Evolutionary conservation across 208 protist genomes (phyloP).

Genomic region (Crithidia brevicula): DNA sequence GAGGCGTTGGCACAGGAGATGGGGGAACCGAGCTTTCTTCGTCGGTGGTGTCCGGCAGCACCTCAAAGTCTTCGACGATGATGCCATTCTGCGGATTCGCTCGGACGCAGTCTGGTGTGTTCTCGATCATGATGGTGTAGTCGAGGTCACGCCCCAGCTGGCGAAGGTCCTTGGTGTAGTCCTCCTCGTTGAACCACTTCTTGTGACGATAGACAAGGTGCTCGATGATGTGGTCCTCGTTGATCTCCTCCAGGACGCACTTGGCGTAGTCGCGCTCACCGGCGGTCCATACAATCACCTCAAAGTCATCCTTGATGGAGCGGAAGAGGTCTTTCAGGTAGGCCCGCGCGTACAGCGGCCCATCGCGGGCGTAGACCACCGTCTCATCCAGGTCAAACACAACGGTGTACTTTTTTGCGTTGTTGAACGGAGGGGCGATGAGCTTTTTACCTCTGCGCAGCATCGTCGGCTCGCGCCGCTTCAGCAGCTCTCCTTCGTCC

Average conservation of each 20-base stretch:
- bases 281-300: conserved; percentile 93
- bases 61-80: conserved; percentile 88
- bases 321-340: conserved; percentile 79
- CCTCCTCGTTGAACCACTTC: conserved; percentile 77
- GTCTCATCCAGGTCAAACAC: conserved; percentile 93
- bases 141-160: conserved; percentile 76
- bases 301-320: conserved; percentile 79
- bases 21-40: conserved; percentile 22
- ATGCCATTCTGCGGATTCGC: conserved; percentile 85
- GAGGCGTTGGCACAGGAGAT: conserved; percentile 15
- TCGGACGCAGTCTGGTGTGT: conserved; percentile 87
- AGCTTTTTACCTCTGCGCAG: conserved; percentile 57
- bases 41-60: conserved; percentile 37
- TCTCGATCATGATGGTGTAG: conserved; percentile 89
- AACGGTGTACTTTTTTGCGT: conserved; percentile 76
- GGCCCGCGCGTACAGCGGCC: conserved; percentile 83
- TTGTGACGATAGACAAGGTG: conserved; percentile 83
- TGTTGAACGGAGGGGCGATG: conserved; percentile 44
- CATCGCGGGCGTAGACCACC: conserved; percentile 90
- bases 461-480: conserved; percentile 81
- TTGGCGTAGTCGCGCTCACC: conserved; percentile 91
- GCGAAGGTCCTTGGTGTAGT: conserved; percentile 89
- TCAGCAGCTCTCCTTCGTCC: conserved; percentile 64
- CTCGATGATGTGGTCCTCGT: conserved; percentile 81
- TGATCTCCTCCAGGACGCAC: conserved; percentile 86